phyloP scores from a whole-genome alignment of 805 yeast species.

The Ogataea angusta region DNA sequence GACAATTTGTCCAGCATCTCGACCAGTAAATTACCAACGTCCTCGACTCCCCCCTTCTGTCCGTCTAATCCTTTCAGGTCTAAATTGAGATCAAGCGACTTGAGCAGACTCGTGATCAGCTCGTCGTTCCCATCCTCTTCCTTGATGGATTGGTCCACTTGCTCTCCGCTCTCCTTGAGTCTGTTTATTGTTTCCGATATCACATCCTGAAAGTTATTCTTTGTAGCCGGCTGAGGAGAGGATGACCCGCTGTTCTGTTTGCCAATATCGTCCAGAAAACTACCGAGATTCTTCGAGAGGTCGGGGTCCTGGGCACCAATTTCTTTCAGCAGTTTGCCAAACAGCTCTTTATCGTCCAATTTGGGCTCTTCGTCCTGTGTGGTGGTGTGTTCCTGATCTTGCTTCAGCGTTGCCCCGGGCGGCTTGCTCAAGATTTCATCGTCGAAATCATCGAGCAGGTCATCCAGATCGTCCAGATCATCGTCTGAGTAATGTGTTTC shows the following conservation, averaged over 20 bases:
- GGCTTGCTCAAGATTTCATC: slow-evolving; percentile 63
- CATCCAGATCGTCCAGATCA: slow-evolving; percentile 79
- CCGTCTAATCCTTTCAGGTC: slow-evolving; percentile 22
- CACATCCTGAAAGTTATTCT: slow-evolving; percentile 59
- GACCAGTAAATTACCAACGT: slow-evolving; percentile 53
- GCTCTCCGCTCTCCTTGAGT: slow-evolving; percentile 70
- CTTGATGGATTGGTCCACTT: slow-evolving; percentile 57
- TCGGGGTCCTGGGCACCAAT: slow-evolving; percentile 27
- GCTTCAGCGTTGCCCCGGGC: slow-evolving; percentile 44
- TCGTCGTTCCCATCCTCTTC: slow-evolving; percentile 41
- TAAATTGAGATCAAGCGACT: slow-evolving; percentile 53
- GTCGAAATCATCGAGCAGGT: slow-evolving; percentile 79
- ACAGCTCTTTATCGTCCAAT: slow-evolving; percentile 23
- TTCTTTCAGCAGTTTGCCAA: slow-evolving; percentile 24
- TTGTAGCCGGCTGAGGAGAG: slow-evolving; percentile 14
- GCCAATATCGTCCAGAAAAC: slow-evolving; percentile 22
- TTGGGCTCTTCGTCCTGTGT: slow-evolving; percentile 18
- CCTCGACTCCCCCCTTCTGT: slow-evolving; percentile 23
- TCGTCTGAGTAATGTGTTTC: slow-evolving; percentile 32
- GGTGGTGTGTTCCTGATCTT: slow-evolving; percentile 7
- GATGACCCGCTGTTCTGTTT: slow-evolving; percentile 1
- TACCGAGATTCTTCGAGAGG: slow-evolving; percentile 24
- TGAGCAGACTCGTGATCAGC: slow-evolving; percentile 58
- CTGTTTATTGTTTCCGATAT: slow-evolving; percentile 79
- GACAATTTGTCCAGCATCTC: slow-evolving; percentile 81